phyloP scores from a whole-genome alignment of 169 alveolate genomes.

The Theileria parva region DNA sequence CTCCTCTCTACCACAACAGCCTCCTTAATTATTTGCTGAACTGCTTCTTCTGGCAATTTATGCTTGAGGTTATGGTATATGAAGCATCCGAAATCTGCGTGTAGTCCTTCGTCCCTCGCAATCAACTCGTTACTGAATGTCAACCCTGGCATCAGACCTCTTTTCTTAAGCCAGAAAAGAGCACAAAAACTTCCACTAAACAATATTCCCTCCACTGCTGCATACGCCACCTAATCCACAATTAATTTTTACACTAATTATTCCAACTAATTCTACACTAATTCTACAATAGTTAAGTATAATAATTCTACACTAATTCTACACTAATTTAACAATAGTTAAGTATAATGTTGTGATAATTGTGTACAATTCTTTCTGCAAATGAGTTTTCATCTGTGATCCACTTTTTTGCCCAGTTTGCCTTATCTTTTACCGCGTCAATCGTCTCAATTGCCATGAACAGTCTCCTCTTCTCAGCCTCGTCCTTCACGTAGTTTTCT shows the following conservation, averaged over 20 bases:
- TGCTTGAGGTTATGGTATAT: conserved; percentile 88
- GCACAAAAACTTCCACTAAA: conserved; percentile 98
- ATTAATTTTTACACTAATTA: background rate
- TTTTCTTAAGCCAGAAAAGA: conserved; percentile 98
- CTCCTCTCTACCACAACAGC: conserved; percentile 97
- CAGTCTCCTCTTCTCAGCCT: conserved; percentile 88
- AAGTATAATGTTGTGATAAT: background rate
- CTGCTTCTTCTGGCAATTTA: conserved; percentile 87
- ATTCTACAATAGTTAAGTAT: background rate
- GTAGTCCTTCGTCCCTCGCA: conserved; percentile 98
- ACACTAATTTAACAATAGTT: background rate
- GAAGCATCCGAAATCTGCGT: conserved; percentile 98
- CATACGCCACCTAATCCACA: conserved; percentile 79
- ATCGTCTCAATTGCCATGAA: conserved; percentile 93
- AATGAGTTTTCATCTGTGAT: conserved; percentile 88
- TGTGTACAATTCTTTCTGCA: conserved; percentile 92
- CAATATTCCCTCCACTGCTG: conserved; percentile 97
- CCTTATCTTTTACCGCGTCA: conserved; percentile 92
- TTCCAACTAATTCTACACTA: background rate
- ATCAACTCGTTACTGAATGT: conserved; percentile 96
- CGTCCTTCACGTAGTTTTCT: conserved; percentile 89
- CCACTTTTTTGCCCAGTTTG: conserved; percentile 98
- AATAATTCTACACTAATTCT: background rate
- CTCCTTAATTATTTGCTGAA: conserved; percentile 90
- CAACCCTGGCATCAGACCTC: conserved; percentile 95